phyloP scores from a whole-genome alignment of 345 rosid genomes.

The Erysimum cheiranthoides region DNA sequence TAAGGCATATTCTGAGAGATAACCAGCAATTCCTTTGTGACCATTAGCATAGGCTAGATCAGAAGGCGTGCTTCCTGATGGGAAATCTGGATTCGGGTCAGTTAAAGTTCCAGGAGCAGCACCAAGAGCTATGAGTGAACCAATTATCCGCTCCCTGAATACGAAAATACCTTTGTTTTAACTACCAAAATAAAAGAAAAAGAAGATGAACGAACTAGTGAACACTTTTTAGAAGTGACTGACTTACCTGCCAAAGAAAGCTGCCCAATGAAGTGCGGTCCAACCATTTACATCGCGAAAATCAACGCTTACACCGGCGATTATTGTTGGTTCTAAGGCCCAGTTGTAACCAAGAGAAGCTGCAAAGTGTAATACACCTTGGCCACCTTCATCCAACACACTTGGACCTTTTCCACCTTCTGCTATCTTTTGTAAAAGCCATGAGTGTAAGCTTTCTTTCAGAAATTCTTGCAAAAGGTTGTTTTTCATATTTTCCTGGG shows the following conservation, averaged over 20 bases:
- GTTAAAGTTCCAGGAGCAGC: constrained; percentile 85
- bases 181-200: constrained; percentile 14
- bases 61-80: constrained; percentile 78
- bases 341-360: constrained; percentile 97
- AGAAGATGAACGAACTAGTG: constrained; percentile 10
- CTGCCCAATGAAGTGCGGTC: constrained; percentile 99
- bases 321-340: constrained; percentile 83
- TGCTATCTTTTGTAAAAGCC: constrained; percentile 79
- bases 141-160: constrained; percentile 77
- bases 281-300: constrained; percentile 94
- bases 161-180: constrained; percentile 22
- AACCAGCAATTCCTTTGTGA: constrained; percentile 94
- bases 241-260: constrained; percentile 84
- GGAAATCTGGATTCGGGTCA: constrained; percentile 75
- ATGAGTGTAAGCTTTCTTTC: constrained; percentile 74
- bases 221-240: constrained; percentile 29
- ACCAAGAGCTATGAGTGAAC: constrained; percentile 74
- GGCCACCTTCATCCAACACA: constrained; percentile 84
- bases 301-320: constrained; percentile 86
- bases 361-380: constrained; percentile 91
- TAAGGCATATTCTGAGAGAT: constrained; percentile 83
- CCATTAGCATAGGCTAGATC: constrained; percentile 84
- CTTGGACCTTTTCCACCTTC: constrained; percentile 93
- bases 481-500: constrained; percentile 55
- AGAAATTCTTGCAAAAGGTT: constrained; percentile 67